Percentiles rank a stretch among this genome's conserved stretches.
These are phyloP conservation scores for Trichoderma koningiopsis DNA, from an alignment of 2,329 filamentous ascomycete species.

Conservation along the genomic window DNA sequence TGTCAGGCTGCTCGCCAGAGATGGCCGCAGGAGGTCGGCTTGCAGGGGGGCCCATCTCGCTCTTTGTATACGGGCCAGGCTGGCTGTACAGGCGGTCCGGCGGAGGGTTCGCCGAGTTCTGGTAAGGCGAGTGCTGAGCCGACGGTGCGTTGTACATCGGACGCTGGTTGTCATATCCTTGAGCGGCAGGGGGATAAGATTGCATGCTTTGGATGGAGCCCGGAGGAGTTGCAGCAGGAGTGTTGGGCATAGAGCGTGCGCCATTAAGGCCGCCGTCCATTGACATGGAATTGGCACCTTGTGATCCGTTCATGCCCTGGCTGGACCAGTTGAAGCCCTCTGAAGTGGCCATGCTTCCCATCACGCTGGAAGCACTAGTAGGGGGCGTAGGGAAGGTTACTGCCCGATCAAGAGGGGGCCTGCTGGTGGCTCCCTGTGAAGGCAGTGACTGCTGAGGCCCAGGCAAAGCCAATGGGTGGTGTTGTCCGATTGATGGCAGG, in stretches of 20 bases:
- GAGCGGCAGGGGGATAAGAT: constrained; percentile 68
- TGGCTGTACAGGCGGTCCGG: constrained; percentile 72
- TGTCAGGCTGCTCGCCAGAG: constrained; percentile 63
- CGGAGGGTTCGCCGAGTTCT: constrained; percentile 60
- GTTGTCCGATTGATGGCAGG: constrained; percentile 69
- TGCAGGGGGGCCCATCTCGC: constrained; percentile 83
- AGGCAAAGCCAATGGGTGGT: constrained; percentile 62
- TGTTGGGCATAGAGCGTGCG: constrained; percentile 82
- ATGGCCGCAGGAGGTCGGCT: constrained; percentile 60
- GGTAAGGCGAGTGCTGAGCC: constrained; percentile 71
- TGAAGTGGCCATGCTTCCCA: constrained; percentile 70
- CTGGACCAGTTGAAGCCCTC: constrained; percentile 80
- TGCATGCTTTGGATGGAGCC: constrained; percentile 79
- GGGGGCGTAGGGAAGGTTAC: constrained; percentile 95
- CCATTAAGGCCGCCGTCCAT: constrained; percentile 79
- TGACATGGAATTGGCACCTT: constrained; percentile 70
- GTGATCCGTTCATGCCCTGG: constrained; percentile 62
- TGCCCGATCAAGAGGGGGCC: constrained; percentile 78
- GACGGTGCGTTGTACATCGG: constrained; percentile 76
- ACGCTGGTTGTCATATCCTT: constrained; percentile 74
- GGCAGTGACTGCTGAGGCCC: constrained; percentile 57
- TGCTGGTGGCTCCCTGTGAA: constrained; percentile 70
- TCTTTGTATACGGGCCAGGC: constrained; percentile 71
- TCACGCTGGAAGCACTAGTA: constrained; percentile 86
- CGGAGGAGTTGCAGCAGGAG: constrained; percentile 88